Base-by-base conservation (phyloP, 164 flowering plant genomes). In the Stephania yunnanensis region DNA sequence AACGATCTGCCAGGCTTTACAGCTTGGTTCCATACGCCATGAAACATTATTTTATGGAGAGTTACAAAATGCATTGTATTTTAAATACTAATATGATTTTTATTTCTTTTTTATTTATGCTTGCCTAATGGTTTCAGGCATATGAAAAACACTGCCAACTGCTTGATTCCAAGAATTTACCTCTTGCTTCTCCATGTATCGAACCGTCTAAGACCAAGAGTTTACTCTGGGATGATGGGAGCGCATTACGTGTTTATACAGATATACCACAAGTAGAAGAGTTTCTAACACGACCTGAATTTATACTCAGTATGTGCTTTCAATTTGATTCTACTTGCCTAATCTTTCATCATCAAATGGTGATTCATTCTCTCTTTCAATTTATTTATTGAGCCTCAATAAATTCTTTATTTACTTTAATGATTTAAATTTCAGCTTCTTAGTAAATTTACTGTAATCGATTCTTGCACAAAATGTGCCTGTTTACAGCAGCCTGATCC, bases 21-120 rank as follows among this genome's bases (percentile, higher is more conserved):
- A 46, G 98, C 98, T 65, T 96, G 98, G 98, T 96, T 92, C 77
- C 93, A 86, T 76, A 94, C 98, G 4, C 97, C 99, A 22, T n/a
- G n/a, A 66, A 87, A 77, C 87, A 81, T 76, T 96, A 92, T 81
- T 96, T 94, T 83, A 85, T 96, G 71, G 84, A 83, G 73, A n/a
- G 99, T 89, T 76, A 63, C 63, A 52, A 19, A 2, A 5, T 73
- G 11, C 53, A 30, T 52, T 45, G 30, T 53, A 36, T 77, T 72
- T 46, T 73, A 69, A 53, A 63, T 58, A 31, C 36, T 64, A 10
- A 69, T 50, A 12, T 75, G 58, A 20, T 70, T 19, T 20, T 71
- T 76, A 10, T 5, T 68, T 11, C 36, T 12, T 58, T 22, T 3
- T 75, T 53, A 1, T 76, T 10, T 45, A 25, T 25, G 67, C 69